phyloP scores from a whole-genome alignment of 1,284 basidiomycete species.

The Flammula alnicola region DNA sequence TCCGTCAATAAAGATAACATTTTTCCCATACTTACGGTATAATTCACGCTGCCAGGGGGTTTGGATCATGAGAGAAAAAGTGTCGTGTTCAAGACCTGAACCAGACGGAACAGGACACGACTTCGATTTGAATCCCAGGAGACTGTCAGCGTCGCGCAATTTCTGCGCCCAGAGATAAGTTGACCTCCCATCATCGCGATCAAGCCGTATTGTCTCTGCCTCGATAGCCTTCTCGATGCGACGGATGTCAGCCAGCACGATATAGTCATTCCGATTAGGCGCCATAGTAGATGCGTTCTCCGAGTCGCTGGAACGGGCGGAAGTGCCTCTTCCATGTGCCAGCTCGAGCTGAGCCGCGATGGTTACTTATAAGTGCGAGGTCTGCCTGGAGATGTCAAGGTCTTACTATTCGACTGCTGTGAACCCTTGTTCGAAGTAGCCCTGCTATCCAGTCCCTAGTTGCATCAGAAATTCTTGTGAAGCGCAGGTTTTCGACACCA shows the following conservation, averaged over 20 bases:
- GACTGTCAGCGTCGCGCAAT: neutral
- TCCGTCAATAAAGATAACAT: constrained; percentile 1
- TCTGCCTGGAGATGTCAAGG: neutral
- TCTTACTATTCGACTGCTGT: constrained; percentile 11
- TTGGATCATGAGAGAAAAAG: constrained; percentile 9
- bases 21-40: neutral
- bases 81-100: neutral
- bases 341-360: no score
- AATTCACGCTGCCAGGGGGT: constrained; percentile 4
- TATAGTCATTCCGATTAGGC: constrained; percentile 4
- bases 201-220: constrained; percentile 8
- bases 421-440: constrained; percentile 7
- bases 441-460: constrained; percentile 12
- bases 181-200: constrained; percentile 12
- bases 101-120: neutral
- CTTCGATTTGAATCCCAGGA: constrained; percentile 5
- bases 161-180: constrained; percentile 6
- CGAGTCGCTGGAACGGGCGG: no score
- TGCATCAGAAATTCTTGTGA: constrained; percentile 4
- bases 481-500: constrained; percentile 12
- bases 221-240: constrained; percentile 15
- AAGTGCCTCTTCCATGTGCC: no score
- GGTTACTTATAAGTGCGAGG: no score
- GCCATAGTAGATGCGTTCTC: no score
- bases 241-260: constrained; percentile 6